Base-by-base conservation (phyloP, 495 filamentous ascomycete species). In the Penicillium lividum region DNA sequence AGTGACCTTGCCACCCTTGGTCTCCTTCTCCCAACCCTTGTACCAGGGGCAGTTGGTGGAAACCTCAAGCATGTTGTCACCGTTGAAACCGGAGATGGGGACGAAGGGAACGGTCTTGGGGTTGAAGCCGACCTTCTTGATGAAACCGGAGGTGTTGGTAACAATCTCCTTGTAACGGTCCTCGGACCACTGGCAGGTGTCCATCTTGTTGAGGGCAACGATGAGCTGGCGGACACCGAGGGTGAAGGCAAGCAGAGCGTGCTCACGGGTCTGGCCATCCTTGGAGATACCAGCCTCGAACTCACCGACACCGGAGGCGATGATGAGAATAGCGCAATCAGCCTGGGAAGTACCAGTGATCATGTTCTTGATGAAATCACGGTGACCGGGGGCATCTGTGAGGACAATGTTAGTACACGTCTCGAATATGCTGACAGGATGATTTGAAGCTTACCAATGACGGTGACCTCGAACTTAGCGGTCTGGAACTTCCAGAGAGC, bases 331-430 rank as follows among this genome's bases (percentile, higher is more conserved):
- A 72, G 95, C 94, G 82, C 93, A 98, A 75, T 98, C 94, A 73
- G 95, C 95, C 86, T 97, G 94, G 76, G 94, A 98, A 72, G 94
- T 98, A 90, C 94, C 94, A 83, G 94, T 98, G 85, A 98, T 98
- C 94, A 98, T 98, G 90, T 97, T 97, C 94, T 98, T 98, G 90
- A 98, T 98, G 84, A 98, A 98, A 77, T 98, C 94, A 91, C 94
- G 94, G 82, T 98, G 94, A 81, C 94, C 94, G 71, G 94, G 94
- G 82, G 94, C 94, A 78, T 98, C 92, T 92, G 69, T 36, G 62
- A 38, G 60, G 18, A 33, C 0, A 16, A 40, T 40, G 67, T 53
- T 71, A 62, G 45, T 58, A 36, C 4, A 40, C 4, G 38, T 13
- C 2, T 61, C 59, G 60, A 40, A 4, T 1, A 50, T 10, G 56